Evolutionary conservation across 2,329 filamentous ascomycete species (phyloP).

Genomic region (Neocatenulostroma microsporum): DNA sequence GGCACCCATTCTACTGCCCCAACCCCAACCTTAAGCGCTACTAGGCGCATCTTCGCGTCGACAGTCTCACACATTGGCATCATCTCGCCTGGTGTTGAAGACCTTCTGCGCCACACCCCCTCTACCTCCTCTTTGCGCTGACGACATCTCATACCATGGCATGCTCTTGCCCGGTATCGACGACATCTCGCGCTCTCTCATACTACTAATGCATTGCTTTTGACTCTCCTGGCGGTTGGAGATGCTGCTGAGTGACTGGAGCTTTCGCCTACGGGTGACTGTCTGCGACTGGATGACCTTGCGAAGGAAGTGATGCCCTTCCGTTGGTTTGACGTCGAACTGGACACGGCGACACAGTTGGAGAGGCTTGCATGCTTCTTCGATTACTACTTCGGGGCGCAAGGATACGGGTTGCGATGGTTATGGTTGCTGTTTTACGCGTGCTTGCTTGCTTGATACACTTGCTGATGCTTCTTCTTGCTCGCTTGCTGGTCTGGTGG

Average conservation of each 20-base stretch:
- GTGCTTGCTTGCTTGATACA: not conserved
- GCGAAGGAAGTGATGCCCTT: constrained; percentile 11
- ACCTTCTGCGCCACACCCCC: no score
- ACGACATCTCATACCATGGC: no score
- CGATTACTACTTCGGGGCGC: not conserved
- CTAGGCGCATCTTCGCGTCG: no score
- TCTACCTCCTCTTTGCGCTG: no score
- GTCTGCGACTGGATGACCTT: constrained; percentile 8
- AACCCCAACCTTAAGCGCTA: no score
- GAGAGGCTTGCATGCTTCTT: constrained; percentile 8
- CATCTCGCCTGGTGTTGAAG: no score
- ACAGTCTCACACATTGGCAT: no score
- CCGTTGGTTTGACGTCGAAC: constrained; percentile 7
- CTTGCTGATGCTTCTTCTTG: no score
- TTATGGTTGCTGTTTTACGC: not conserved
- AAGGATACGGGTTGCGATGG: not conserved
- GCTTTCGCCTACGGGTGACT: not conserved
- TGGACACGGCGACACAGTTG: constrained; percentile 4
- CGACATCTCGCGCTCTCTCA: no score
- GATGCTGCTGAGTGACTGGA: constrained; percentile 4
- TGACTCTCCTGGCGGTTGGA: constrained; percentile 12
- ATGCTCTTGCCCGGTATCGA: no score
- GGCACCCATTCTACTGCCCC: constrained; percentile 1
- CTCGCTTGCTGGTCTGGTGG: not conserved
- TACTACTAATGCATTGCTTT: constrained; percentile 8